Evolutionary conservation across 2,329 filamentous ascomycete species (phyloP), one percentile per base, ranked within the genome.

Genomic region (Alternaria rosae): DNA sequence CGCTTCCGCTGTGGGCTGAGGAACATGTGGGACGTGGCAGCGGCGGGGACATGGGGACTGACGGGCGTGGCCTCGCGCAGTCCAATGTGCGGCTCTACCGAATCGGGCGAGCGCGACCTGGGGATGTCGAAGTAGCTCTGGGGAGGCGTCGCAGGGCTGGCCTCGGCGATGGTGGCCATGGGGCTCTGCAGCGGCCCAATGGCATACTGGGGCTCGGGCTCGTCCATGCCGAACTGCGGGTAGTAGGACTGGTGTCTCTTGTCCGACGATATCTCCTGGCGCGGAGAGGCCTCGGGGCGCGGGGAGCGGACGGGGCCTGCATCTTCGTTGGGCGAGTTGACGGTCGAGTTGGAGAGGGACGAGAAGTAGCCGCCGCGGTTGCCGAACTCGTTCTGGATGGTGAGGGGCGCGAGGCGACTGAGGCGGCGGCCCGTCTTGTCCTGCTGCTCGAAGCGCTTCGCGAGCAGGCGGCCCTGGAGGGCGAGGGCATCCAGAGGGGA

Each of bases 401-500:
- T 92, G 61, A 94, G 84, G 7, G 93, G 93, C 4, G 94, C 92
- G 44, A 98, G 82, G 43, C 94, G 88, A 81, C 94, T 97, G 81
- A 97, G 87, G 60, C 94, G 88, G 67, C 89, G 88, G 52, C 92
- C 93, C 65, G 87, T 87, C 74, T 87, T 89, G 62, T 81, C 80
- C 73, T 88, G 87, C 66, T 95, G 90, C 78, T 97, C 91, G 64
- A 99, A 88, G 80, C 97, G 91, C 80, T 89, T 92, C 41, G 93
- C 93, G 54, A 99, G 86, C 71, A 96, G 83, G 60, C 94, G 90
- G 71, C 94, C 96, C 76, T 98, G 94, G 65, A 94, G 86, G 21
- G 94, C 94, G 77, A 99, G 96, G 50, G 94, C 94, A 85, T 99
- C 95, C 67, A 99, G 87, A 11, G 95, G 95, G 8, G 95, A 98